Base-by-base conservation (phyloP, 306 rosid genomes). In the Calophaca sinica region DNA sequence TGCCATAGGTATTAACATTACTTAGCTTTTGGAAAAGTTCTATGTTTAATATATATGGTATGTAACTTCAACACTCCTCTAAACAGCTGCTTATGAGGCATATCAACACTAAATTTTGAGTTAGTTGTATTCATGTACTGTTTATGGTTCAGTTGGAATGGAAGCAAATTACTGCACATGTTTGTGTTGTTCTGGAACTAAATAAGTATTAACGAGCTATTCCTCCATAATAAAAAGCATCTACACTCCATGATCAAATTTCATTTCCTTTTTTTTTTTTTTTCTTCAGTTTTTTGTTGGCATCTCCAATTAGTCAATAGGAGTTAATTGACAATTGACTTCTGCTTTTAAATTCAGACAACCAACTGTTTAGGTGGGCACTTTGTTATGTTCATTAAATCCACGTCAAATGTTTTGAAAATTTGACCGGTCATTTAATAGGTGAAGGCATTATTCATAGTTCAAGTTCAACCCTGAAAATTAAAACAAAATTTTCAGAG, bases 1-100 rank as follows among this genome's bases (percentile, higher is more conserved):
- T 81, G 62, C 53, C 75, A 68, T 82, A 75, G 85, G 85, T 80
- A 80, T 82, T 72, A 48, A 77, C 14, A 20, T 20, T 20, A 20
- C 26, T 20, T 20, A 20, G 26, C 26, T 20, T 20, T 20, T 20
- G 26, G 26, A 20, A 20, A 20, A 20, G 26, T 20, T 20, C 1
- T 20, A 20, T 20, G 26, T 20, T 20, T 20, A 20, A 20, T 20
- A 20, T 20, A 20, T 45, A 11, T 11, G 51, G 44, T 39, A 0
- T 39, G 44, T 39, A 14, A 8, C 6, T 49, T 5, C 7, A 49
- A 13, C 54, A n/a, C 54, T 13, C 14, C 5, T 38, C 42, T 38
- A 20, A 11, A 70, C n/a, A 36, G 64, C 35, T 48, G 20, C 58
- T 39, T 15, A 13, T 44, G 2, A 42, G 48, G 6, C 13, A 20